Evolutionary conservation across 129 eudicot species (phyloP).

Genomic region (Arctium minus): DNA sequence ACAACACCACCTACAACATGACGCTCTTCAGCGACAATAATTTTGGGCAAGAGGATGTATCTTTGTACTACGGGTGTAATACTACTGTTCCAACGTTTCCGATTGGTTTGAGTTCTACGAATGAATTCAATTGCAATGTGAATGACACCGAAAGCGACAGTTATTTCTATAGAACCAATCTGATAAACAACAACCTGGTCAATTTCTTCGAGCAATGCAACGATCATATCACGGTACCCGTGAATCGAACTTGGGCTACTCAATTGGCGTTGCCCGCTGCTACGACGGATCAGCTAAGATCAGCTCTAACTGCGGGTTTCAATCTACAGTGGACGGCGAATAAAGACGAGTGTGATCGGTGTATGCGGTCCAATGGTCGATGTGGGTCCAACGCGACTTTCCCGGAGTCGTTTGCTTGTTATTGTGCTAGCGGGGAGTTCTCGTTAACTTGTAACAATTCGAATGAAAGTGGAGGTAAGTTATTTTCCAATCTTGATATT

Average conservation of each 20-base stretch:
- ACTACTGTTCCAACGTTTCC: background rate
- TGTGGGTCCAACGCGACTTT: slow-evolving; percentile 32
- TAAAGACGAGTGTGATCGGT: slow-evolving; percentile 14
- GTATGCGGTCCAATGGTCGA: slow-evolving; percentile 38
- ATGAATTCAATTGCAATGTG: background rate
- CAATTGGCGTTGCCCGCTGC: background rate
- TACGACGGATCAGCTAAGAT: background rate
- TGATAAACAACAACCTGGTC: background rate
- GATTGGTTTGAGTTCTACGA: background rate
- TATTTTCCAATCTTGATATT: too few species aligned
- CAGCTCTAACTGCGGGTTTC: slow-evolving; percentile 30
- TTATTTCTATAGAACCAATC: background rate
- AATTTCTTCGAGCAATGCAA: background rate
- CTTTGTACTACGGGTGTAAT: slow-evolving; percentile 18
- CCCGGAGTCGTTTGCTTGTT: slow-evolving; percentile 30
- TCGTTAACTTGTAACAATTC: slow-evolving; percentile 1
- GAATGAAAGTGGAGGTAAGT: too few species aligned
- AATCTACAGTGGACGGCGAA: slow-evolving; percentile 38
- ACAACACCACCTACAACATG: slow-evolving; percentile 22
- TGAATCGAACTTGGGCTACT: background rate
- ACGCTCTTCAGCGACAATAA: background rate
- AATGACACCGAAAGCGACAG: background rate
- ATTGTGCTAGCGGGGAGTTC: slow-evolving; percentile 25
- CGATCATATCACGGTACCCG: background rate
- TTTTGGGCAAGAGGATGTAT: slow-evolving; percentile 2